phyloP scores from a whole-genome alignment of 495 filamentous ascomycete genomes.

The Trichoderma erinaceum region DNA sequence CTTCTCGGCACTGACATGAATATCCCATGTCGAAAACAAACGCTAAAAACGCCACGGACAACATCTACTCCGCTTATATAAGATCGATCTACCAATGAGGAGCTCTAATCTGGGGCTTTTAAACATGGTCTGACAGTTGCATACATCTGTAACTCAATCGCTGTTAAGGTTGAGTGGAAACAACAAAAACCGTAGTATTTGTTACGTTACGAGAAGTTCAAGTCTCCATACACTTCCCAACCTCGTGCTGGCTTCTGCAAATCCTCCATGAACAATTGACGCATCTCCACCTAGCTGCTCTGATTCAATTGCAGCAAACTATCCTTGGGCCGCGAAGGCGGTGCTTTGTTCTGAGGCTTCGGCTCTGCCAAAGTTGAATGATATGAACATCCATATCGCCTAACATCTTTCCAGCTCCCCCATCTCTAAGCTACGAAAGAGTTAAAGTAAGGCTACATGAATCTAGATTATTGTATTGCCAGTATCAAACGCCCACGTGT shows the following conservation, averaged over 20 bases:
- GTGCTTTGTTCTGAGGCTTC: slow-evolving; percentile 26
- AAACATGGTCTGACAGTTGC: background rate
- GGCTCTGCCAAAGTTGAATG: slow-evolving; percentile 35
- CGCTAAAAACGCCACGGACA: background rate
- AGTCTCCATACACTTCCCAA: slow-evolving; percentile 17
- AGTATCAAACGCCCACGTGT: slow-evolving; percentile 51
- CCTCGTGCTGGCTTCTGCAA: slow-evolving; percentile 18
- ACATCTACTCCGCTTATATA: background rate
- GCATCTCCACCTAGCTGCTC: slow-evolving; percentile 19
- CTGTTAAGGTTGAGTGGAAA: background rate
- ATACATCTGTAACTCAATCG: background rate
- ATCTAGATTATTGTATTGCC: slow-evolving; percentile 24
- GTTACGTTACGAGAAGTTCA: slow-evolving; percentile 14
- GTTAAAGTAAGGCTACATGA: too few species aligned
- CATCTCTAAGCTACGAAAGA: slow-evolving; percentile 50
- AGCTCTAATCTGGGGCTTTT: background rate
- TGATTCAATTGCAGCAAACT: slow-evolving; percentile 28
- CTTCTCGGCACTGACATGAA: background rate
- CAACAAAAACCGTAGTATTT: background rate
- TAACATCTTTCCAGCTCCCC: slow-evolving; percentile 55
- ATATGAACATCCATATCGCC: slow-evolving; percentile 37
- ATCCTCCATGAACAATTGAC: slow-evolving; percentile 17
- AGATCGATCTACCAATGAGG: background rate
- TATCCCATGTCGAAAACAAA: background rate
- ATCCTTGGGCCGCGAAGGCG: slow-evolving; percentile 27